Conservation (phyloP, 2,329 filamentous ascomycete genomes). For the Xylogone sp. region DNA sequence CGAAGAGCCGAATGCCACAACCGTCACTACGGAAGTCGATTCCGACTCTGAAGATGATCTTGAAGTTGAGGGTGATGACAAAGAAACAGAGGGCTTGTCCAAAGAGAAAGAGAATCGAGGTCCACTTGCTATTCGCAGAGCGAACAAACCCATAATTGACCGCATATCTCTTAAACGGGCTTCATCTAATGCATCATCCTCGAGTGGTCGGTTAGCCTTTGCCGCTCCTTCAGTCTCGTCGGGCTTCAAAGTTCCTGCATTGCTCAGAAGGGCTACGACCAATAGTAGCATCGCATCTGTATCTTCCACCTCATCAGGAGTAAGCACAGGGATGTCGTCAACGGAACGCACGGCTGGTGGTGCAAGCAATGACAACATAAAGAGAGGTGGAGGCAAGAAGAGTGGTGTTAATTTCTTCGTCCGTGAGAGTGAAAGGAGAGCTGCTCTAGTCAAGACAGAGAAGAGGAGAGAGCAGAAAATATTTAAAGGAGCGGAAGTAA, state of each 20-base stretch:
- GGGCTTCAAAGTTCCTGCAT: conserved; percentile 64
- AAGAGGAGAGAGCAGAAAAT: conserved; percentile 55
- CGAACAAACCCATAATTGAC: conserved; percentile 57
- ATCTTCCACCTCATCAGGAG: conserved; percentile 26
- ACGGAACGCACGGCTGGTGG: conserved; percentile 31
- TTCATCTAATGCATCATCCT: conserved; percentile 34
- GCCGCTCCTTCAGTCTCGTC: conserved; percentile 32
- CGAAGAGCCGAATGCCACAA: conserved; percentile 57
- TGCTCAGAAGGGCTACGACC: conserved; percentile 72
- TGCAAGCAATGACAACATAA: conserved; percentile 47
- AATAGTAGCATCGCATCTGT: conserved; percentile 42
- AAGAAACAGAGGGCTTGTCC: conserved; percentile 14
- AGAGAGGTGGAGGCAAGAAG: conserved; percentile 56
- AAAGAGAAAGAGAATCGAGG: conserved; percentile 27
- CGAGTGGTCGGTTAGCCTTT: conserved; percentile 52
- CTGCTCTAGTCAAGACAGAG: conserved; percentile 53
- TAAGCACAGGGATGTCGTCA: conserved; percentile 15
- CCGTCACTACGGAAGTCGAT: conserved; percentile 44
- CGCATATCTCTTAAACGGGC: conserved; percentile 67
- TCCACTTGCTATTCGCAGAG: conserved; percentile 33
- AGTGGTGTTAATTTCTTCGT: conserved; percentile 60
- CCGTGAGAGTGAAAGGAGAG: conserved; percentile 53
- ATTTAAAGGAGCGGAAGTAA: conserved; percentile 52
- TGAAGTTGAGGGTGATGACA: conserved; percentile 49
- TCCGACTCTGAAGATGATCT: conserved; percentile 50